Base-by-base conservation (phyloP, 2,329 filamentous ascomycete species). In the Fusarium gaditjirri region DNA sequence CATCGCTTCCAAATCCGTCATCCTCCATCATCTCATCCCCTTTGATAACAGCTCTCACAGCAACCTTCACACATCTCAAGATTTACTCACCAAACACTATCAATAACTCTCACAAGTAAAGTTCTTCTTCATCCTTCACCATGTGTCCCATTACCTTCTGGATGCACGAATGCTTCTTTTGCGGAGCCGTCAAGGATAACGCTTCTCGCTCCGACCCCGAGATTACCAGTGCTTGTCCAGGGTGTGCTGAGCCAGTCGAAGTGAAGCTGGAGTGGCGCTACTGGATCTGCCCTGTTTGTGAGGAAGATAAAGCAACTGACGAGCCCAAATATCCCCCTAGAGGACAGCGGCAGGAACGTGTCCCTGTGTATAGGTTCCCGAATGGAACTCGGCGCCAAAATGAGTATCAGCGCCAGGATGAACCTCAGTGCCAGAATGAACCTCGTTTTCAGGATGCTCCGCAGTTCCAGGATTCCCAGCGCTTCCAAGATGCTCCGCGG, bases 71-170 rank as follows among this genome's bases (percentile, higher is more conserved):
- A 19, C 1, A 35, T 35, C 47, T 27, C 17, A 39, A 4, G 10
- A 17, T n/a, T 21, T 39, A 13, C 19, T 12, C 13, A 27, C 10
- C 10, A 17, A 27, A 17, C 13, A 21, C 23, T 8, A 27, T 5
- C 11, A 17, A 17, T 10, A n/a, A 2, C 19, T 6, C 14, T 39
- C 8, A 27, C 16, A 27, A 2, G 13, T 0, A n/a, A 38, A n/a
- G 6, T 2, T 16, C 33, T 53, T 27, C 1, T 1, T 6, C 13
- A 53, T n/a, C 23, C 14, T 27, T 27, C 23, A n/a, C 35, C 19
- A 53, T 53, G 49, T 53, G 49, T 27, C 17, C 8, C 49, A 21
- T 19, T 3, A n/a, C 21, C 19, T 53, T 53, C 33, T 27, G 19
- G 12, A 11, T n/a, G 19, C 19, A 53, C 19, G 14, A 53, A 16